Conservation (phyloP, 2,329 filamentous ascomycete genomes). For the Nothomitra cinnamomea region DNA sequence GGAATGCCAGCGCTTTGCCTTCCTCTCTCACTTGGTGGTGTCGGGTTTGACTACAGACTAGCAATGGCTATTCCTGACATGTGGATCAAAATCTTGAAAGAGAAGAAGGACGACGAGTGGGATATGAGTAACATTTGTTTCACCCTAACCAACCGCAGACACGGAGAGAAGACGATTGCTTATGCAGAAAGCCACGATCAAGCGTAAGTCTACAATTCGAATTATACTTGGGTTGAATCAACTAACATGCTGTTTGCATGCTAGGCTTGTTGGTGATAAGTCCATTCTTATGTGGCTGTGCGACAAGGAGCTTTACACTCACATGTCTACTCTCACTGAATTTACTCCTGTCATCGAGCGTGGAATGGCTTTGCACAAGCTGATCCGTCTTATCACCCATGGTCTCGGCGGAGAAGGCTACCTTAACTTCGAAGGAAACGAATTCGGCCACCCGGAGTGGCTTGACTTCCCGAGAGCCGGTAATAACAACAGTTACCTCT, state of each 20-base stretch:
- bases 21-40: constrained; percentile 66
- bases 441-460: constrained; percentile 98
- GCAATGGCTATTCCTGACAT: constrained; percentile 97
- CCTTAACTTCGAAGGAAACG: constrained; percentile 96
- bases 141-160: constrained; percentile 79
- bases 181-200: constrained; percentile 97
- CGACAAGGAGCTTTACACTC: constrained; percentile 91
- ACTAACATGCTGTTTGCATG: background rate
- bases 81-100: constrained; percentile 98
- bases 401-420: constrained; percentile 87
- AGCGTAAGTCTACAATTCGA: constrained; percentile 43
- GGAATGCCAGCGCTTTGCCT: constrained; percentile 97
- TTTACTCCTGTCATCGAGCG: constrained; percentile 78
- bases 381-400: constrained; percentile 91
- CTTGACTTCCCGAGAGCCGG: constrained; percentile 92
- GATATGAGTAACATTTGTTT: constrained; percentile 71
- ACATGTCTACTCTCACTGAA: constrained; percentile 81
- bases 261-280: constrained; percentile 86
- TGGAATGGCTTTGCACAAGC: constrained; percentile 86
- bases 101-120: constrained; percentile 81
- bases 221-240: background rate
- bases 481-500: constrained; percentile 87
- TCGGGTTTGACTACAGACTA: constrained; percentile 93
- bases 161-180: constrained; percentile 95
- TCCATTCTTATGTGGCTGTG: constrained; percentile 96